Conservation (phyloP, 345 rosid species). For the Lepidium didymum region DNA sequence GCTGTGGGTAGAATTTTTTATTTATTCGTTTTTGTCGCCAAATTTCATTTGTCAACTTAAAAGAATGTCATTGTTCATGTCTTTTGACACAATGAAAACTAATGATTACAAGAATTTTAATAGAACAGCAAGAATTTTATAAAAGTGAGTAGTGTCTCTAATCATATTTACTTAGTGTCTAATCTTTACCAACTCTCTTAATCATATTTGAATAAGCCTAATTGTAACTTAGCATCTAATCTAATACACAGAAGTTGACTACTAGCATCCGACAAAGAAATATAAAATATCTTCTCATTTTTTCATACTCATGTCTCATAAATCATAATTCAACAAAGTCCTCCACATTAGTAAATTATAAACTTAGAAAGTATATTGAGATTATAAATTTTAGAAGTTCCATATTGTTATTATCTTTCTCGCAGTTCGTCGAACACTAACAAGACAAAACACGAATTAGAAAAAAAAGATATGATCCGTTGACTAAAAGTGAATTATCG, state of each 20-base stretch:
- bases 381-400: neutral
- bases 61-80: neutral
- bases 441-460: neutral
- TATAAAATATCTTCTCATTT: neutral
- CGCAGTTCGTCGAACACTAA: neutral
- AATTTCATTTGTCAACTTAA: neutral
- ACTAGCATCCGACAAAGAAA: neutral
- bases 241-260: neutral
- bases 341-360: neutral
- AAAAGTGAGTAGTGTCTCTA: neutral
- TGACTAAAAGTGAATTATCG: neutral
- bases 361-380: neutral
- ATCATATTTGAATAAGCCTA: neutral
- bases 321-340: neutral
- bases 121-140: neutral
- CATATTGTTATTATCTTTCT: neutral
- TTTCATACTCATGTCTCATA: neutral
- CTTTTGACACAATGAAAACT: neutral
- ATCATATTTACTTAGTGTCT: neutral
- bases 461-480: slow-evolving; percentile 8
- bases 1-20: neutral
- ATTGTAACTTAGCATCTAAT: neutral
- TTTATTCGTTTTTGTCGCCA: neutral
- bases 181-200: neutral
- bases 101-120: neutral